Evolutionary conservation across 257 asterid genomes (phyloP).

Genomic region (Fraxinus cuspidata): DNA sequence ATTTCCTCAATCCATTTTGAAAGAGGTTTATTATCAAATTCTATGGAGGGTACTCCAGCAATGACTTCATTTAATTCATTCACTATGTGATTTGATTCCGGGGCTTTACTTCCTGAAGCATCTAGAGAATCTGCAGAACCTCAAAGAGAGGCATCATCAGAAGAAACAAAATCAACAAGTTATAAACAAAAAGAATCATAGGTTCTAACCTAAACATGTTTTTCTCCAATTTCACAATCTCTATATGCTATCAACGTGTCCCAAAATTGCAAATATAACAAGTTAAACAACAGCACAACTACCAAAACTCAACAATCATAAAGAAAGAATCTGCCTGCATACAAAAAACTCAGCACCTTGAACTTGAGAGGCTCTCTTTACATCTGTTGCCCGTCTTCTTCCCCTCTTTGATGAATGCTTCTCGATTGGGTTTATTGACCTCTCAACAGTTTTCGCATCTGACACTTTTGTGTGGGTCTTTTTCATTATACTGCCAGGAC

Average conservation of each 20-base stretch:
- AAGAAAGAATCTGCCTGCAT: neutral
- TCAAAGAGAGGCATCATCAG: constrained; percentile 23
- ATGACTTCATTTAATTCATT: constrained; percentile 24
- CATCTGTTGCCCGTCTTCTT: constrained; percentile 31
- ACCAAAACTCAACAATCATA: neutral
- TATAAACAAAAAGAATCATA: constrained; percentile 11
- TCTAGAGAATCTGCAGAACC: constrained; percentile 41
- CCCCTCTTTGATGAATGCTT: constrained; percentile 43
- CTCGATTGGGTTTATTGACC: constrained; percentile 35
- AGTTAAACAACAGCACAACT: neutral
- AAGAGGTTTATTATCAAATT: constrained; percentile 63
- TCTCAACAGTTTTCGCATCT: constrained; percentile 36
- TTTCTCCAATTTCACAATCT: neutral
- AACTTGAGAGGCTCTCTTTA: constrained; percentile 35
- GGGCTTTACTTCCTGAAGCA: constrained; percentile 28
- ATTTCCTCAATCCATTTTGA: constrained; percentile 63
- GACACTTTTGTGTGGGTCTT: constrained; percentile 22
- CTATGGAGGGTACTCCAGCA: constrained; percentile 33
- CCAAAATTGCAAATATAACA: neutral
- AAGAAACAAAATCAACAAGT: constrained; percentile 11
- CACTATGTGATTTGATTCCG: constrained; percentile 21
- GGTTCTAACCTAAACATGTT: neutral
- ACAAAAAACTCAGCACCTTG: constrained; percentile 33
- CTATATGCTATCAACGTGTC: neutral
- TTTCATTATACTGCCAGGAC: constrained; percentile 25